Evolutionary conservation across 2,329 filamentous ascomycete species (phyloP).

Genomic region (Colletotrichum sp.): DNA sequence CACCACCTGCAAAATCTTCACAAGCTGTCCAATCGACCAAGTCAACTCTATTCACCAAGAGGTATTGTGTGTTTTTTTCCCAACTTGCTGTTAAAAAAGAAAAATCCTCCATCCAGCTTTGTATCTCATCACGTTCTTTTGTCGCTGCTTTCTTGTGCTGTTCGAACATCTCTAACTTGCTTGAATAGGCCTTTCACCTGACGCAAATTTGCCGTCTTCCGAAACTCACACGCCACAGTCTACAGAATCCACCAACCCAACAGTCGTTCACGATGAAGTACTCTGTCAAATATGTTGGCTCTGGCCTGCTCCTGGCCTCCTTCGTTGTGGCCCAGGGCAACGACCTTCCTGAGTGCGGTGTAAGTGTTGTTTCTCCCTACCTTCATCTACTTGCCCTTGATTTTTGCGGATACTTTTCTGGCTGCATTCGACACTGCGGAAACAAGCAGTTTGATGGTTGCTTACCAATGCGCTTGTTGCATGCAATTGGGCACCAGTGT

Average conservation of each 20-base stretch:
- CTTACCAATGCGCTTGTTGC: neutral
- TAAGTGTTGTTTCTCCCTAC: slow-evolving; percentile 40
- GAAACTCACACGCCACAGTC: neutral
- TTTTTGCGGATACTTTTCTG: neutral
- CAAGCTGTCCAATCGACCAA: neutral
- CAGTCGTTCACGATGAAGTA: slow-evolving; percentile 18
- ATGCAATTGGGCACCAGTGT: neutral
- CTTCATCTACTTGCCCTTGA: neutral
- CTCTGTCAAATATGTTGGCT: neutral
- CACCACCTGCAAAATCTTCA: neutral
- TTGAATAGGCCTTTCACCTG: neutral
- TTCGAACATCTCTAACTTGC: neutral
- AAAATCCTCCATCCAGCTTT: neutral
- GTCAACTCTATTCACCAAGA: neutral
- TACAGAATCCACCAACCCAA: neutral
- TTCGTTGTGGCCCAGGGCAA: slow-evolving; percentile 33
- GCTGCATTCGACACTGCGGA: neutral
- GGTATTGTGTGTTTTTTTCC: neutral
- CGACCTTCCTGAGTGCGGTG: slow-evolving; percentile 55
- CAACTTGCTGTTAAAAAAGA: neutral
- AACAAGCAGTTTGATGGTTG: neutral
- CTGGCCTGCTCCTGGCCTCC: slow-evolving; percentile 43
- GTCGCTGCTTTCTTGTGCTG: neutral
- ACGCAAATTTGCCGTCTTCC: neutral
- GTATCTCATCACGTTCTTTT: neutral